These are phyloP conservation scores for Epichloe sp. DNA, from an alignment of 2,329 filamentous ascomycete species.

Conservation along the genomic window DNA sequence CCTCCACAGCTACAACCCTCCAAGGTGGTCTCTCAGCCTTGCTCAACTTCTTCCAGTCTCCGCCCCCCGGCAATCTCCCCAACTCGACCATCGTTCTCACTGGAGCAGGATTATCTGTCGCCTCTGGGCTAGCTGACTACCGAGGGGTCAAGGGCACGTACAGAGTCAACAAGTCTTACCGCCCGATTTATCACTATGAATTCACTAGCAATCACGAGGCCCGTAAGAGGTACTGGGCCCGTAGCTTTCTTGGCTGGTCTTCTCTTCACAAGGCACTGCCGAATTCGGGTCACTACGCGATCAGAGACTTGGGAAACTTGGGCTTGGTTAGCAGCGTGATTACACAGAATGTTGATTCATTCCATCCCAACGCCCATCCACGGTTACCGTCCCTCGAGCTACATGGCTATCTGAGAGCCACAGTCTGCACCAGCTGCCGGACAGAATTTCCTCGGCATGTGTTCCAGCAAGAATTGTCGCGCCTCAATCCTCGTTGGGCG, in stretches of 20 bases:
- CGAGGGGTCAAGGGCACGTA: constrained; percentile 84
- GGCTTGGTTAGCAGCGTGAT: constrained; percentile 67
- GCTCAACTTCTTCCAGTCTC: constrained; percentile 57
- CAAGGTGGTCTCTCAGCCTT: constrained; percentile 67
- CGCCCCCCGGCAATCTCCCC: constrained; percentile 35
- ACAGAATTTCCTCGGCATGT: constrained; percentile 54
- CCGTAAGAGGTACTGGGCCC: constrained; percentile 87
- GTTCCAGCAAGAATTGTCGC: constrained; percentile 65
- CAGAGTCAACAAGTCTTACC: constrained; percentile 76
- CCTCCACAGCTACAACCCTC: constrained; percentile 54
- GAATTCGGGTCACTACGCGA: constrained; percentile 66
- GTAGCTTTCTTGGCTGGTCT: constrained; percentile 88
- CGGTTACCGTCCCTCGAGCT: constrained; percentile 65
- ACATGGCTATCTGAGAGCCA: constrained; percentile 76
- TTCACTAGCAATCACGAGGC: constrained; percentile 72
- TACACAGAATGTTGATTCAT: constrained; percentile 96
- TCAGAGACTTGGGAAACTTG: constrained; percentile 57
- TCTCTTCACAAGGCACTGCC: constrained; percentile 65
- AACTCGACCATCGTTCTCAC: constrained; percentile 42
- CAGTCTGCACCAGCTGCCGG: constrained; percentile 69
- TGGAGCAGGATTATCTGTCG: constrained; percentile 85
- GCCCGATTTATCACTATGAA: constrained; percentile 87
- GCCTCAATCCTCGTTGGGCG: constrained; percentile 78
- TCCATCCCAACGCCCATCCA: constrained; percentile 70
- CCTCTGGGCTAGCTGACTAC: constrained; percentile 88